Evolutionary conservation across 306 rosid species (phyloP).

Genomic region (Citrullus mucosospermus): DNA sequence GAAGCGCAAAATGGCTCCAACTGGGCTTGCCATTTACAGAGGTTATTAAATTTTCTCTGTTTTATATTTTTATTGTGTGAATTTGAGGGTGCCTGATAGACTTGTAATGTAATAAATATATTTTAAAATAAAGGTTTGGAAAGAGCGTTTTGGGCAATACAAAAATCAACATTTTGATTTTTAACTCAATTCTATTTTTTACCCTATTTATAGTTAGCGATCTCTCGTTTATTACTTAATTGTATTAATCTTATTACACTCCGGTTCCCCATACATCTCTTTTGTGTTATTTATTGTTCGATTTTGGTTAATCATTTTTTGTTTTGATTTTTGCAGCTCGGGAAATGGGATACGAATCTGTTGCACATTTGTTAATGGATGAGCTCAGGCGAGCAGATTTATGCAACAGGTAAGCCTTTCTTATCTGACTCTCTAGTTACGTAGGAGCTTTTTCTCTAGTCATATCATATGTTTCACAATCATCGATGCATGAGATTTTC

Average conservation of each 20-base stretch:
- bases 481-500: background rate
- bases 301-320: background rate
- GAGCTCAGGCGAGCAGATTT: slow-evolving; percentile 32
- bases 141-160: too few species aligned
- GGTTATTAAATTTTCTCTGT: slow-evolving; percentile 16
- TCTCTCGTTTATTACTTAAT: too few species aligned
- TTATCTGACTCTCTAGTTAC: background rate
- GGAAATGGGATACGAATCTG: slow-evolving; percentile 52
- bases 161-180: too few species aligned
- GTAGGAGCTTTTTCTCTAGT: background rate
- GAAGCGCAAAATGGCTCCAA: slow-evolving; percentile 51
- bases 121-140: too few species aligned
- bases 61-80: background rate
- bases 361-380: slow-evolving; percentile 61
- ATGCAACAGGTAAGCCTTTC: slow-evolving; percentile 1
- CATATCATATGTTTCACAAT: background rate
- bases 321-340: slow-evolving; percentile 22
- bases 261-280: too few species aligned
- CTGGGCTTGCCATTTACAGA: slow-evolving; percentile 53
- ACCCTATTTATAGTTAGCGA: too few species aligned
- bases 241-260: too few species aligned
- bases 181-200: too few species aligned
- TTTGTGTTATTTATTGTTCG: background rate
- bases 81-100: too few species aligned
- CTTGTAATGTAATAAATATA: too few species aligned